Percentiles rank a stretch among this genome's conserved stretches.
Evolutionary conservation across 2,329 filamentous ascomycete genomes (phyloP).

Genomic region (Claviceps sp.): DNA sequence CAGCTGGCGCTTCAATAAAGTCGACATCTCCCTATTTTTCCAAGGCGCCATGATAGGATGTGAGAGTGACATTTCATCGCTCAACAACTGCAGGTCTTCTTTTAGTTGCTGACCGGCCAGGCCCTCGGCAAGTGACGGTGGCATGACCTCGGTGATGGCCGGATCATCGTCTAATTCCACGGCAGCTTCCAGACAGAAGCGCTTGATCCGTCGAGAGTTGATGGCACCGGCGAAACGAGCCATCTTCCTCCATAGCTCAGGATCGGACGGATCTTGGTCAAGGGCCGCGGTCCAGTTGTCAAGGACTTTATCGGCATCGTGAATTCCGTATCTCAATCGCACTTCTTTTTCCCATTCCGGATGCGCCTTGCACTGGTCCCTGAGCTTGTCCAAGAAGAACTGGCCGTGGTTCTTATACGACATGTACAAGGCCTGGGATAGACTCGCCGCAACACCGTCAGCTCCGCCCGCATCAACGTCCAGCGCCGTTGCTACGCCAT

Average conservation of each 20-base stretch:
- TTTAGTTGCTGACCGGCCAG: slow-evolving; percentile 51
- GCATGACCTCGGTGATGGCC: slow-evolving; percentile 46
- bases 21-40: slow-evolving; percentile 36
- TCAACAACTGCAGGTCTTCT: slow-evolving; percentile 36
- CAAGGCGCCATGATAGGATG: slow-evolving; percentile 50
- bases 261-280: slow-evolving; percentile 53
- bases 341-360: slow-evolving; percentile 29
- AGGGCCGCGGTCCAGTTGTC: slow-evolving; percentile 45
- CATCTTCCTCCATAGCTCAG: slow-evolving; percentile 49
- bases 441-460: slow-evolving; percentile 64
- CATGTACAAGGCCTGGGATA: slow-evolving; percentile 82
- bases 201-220: slow-evolving; percentile 40
- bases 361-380: slow-evolving; percentile 29
- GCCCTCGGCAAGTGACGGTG: slow-evolving; percentile 48
- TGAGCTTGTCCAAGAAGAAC: slow-evolving; percentile 60
- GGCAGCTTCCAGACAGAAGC: slow-evolving; percentile 52
- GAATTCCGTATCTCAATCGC: slow-evolving; percentile 16
- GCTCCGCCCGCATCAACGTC: slow-evolving; percentile 46
- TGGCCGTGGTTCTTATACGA: slow-evolving; percentile 94
- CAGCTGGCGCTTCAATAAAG: slow-evolving; percentile 37
- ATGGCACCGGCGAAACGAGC: slow-evolving; percentile 46
- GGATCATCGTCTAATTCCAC: slow-evolving; percentile 57
- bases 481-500: slow-evolving; percentile 36
- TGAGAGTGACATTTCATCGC: slow-evolving; percentile 41
- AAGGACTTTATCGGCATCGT: slow-evolving; percentile 32